phyloP scores from a whole-genome alignment of 352 stramenopile species.

The Phytophthora europaea region DNA sequence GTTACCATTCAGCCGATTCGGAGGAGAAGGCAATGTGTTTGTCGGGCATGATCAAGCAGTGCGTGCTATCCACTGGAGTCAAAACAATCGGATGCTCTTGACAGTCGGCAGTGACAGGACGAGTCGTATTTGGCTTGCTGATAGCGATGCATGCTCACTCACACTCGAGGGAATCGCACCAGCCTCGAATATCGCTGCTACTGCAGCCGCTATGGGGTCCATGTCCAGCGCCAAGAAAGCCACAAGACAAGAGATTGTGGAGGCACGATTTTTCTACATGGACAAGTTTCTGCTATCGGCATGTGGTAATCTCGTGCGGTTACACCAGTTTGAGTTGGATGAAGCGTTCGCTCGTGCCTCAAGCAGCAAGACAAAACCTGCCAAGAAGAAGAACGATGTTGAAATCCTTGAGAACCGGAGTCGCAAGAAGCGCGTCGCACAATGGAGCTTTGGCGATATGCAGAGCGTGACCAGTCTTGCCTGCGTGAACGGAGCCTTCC shows the following conservation, averaged over 20 bases:
- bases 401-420: slow-evolving; percentile 68
- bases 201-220: slow-evolving; percentile 38
- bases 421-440: slow-evolving; percentile 70
- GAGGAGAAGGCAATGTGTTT: slow-evolving; percentile 77
- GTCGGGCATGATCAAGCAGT: slow-evolving; percentile 77
- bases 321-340: slow-evolving; percentile 85
- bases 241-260: slow-evolving; percentile 64
- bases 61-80: slow-evolving; percentile 76
- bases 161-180: slow-evolving; percentile 55
- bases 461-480: slow-evolving; percentile 75
- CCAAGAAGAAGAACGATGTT: slow-evolving; percentile 38
- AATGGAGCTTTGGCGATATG: slow-evolving; percentile 73
- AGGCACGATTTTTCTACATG: slow-evolving; percentile 90
- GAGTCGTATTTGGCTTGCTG: slow-evolving; percentile 72
- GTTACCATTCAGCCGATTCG: slow-evolving; percentile 76
- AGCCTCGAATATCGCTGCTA: slow-evolving; percentile 38
- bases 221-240: slow-evolving; percentile 59
- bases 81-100: slow-evolving; percentile 73
- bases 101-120: slow-evolving; percentile 79
- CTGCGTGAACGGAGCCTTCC: slow-evolving; percentile 84
- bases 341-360: slow-evolving; percentile 54
- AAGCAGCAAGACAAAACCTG: slow-evolving; percentile 33
- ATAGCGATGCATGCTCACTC: slow-evolving; percentile 73
- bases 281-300: slow-evolving; percentile 88
- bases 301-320: slow-evolving; percentile 64